Evolutionary conservation across 345 rosid genomes (phyloP).

Genomic region (Eucalyptus cloeziana): DNA sequence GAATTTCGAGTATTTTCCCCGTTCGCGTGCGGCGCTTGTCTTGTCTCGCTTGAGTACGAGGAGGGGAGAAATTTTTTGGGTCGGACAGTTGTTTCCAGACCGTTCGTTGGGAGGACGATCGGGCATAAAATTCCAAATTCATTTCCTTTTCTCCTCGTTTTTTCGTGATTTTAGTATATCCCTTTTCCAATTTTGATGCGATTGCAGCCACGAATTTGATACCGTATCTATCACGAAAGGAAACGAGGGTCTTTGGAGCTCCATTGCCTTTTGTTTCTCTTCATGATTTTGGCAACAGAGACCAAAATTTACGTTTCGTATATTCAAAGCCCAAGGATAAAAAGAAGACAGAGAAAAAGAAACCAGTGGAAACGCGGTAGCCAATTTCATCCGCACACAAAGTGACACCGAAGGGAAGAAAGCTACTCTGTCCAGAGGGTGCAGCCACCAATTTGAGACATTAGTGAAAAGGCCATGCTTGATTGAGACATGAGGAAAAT

Average conservation of each 20-base stretch:
- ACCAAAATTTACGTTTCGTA: not conserved
- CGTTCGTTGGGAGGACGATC: not conserved
- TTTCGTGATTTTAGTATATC: not conserved
- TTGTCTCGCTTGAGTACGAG: not conserved
- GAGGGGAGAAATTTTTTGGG: not conserved
- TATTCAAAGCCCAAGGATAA: not conserved
- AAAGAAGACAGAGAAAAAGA: not conserved
- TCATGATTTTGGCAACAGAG: not conserved
- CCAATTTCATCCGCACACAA: not conserved
- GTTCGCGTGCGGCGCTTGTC: not conserved
- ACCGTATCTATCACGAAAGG: not conserved
- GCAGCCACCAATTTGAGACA: not conserved
- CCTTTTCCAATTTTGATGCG: not conserved
- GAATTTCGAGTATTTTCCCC: not conserved
- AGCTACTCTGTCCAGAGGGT: not conserved
- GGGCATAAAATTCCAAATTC: not conserved
- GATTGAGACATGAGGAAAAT: not conserved
- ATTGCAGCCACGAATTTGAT: not conserved
- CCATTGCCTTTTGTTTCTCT: not conserved
- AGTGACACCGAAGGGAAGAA: not conserved
- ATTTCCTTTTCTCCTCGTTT: not conserved
- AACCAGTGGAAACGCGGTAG: not conserved
- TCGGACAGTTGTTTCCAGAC: not conserved
- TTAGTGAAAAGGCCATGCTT: not conserved
- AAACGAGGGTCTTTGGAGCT: not conserved